A percentile compares a stretch with the other conserved stretches of the same genome.
Evolutionary conservation across 2,329 filamentous ascomycete genomes (phyloP).

Genomic region (Hirsutella minnesotensis): DNA sequence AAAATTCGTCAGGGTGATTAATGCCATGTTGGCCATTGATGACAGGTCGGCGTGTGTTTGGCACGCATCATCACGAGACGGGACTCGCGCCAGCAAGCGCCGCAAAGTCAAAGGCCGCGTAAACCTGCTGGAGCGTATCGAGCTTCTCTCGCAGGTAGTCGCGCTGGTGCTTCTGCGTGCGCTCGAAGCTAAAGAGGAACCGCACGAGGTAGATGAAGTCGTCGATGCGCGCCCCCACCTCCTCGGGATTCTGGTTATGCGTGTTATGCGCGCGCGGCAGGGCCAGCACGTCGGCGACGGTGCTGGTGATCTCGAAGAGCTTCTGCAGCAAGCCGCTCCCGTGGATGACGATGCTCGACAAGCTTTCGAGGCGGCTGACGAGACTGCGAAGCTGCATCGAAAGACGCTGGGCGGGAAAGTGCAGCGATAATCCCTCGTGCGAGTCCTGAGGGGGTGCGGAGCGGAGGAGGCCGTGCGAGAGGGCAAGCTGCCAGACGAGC

Average conservation of each 20-base stretch:
- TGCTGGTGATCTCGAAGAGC: slow-evolving; percentile 48
- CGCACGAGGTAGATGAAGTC: slow-evolving; percentile 41
- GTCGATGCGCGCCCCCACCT: slow-evolving; percentile 34
- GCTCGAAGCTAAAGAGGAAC: slow-evolving; percentile 36
- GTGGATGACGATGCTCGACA: slow-evolving; percentile 38
- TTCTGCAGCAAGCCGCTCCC: slow-evolving; percentile 46
- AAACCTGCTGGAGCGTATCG: slow-evolving; percentile 18
- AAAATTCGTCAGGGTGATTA: no score
- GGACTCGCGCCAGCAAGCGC: slow-evolving; percentile 14
- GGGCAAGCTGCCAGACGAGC: slow-evolving; percentile 28
- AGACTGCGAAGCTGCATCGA: slow-evolving; percentile 26
- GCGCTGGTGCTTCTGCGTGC: slow-evolving; percentile 31
- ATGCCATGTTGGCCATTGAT: no score
- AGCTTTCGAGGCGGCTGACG: slow-evolving; percentile 20
- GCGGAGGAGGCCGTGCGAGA: slow-evolving; percentile 25
- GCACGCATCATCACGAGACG: not conserved
- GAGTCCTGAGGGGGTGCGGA: slow-evolving; percentile 18
- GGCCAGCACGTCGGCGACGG: slow-evolving; percentile 45
- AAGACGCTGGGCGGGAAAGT: slow-evolving; percentile 26
- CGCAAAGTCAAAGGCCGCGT: slow-evolving; percentile 16
- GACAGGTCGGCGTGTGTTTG: no score
- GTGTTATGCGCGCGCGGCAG: slow-evolving; percentile 30
- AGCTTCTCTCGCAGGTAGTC: slow-evolving; percentile 28
- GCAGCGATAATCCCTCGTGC: slow-evolving; percentile 25
- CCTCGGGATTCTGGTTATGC: slow-evolving; percentile 23